Base-by-base conservation (phyloP, 1,284 basidiomycete species). In the Moesziomyces sp. region DNA sequence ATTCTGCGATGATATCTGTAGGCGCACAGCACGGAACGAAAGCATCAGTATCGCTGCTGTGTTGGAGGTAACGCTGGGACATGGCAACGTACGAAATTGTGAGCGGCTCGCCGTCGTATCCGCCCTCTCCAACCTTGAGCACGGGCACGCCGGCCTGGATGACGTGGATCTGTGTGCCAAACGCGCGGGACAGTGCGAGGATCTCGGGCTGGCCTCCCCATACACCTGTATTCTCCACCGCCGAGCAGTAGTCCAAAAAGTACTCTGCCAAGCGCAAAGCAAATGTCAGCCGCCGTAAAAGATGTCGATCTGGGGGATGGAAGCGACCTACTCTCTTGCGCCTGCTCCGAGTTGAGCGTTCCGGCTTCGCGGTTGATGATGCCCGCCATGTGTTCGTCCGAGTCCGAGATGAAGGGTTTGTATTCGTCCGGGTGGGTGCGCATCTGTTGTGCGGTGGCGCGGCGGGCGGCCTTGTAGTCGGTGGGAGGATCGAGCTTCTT, bases 121-220 rank as follows among this genome's bases (percentile, higher is more conserved):
- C 76, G 77, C 97, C 94, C 7, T 91, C 89, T 10, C 97, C 94
- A 23, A 86, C 76, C 46, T 85, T 85, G 26, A 98, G 87, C 0
- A 90, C 87, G 1, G 94, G 96, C 33, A 87, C 87, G 0, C 91
- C 91, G 1, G 89, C 89, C 83, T 99, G 97, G 19, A 98, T 88
- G 57, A 99, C 92, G 84, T 97, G 91, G 58, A 99, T 96, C 0
- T 94, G 92, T 28, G 94, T 87, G 55, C 89, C 87, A 84, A 90
- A 97, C n/a, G 90, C 90, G 56, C 91, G 88, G 77, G 91, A 91
- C 11, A 99, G 86, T 0, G 97, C 97, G 76, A 93, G 87, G 48
- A 99, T 94, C 82, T 99, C 97, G 3, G 94, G 95, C 85, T 99
- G 94, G 42, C 97, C 97, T 48, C 97, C 97, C 97, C 97, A 99